Conservation (phyloP, 768 basidiomycete species). For the Auricularia sp. region DNA sequence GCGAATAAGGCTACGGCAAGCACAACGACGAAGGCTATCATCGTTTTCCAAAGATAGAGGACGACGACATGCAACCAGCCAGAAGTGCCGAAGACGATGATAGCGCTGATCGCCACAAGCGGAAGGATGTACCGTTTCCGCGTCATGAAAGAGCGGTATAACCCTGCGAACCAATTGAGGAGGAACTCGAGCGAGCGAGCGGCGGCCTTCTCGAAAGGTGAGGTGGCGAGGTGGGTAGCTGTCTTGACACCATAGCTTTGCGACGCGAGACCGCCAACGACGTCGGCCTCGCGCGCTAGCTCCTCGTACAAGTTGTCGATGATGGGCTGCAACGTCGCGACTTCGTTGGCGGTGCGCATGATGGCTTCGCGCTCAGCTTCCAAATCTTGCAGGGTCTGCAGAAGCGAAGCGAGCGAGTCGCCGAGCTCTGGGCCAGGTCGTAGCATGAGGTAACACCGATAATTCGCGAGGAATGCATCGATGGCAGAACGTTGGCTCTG, state of each 20-base stretch:
- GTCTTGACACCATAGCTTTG: neutral
- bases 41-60: neutral
- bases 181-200: neutral
- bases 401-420: neutral
- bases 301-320: neutral
- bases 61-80: neutral
- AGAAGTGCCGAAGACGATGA: neutral
- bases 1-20: neutral
- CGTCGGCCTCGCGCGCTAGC: neutral
- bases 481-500: neutral
- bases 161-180: neutral
- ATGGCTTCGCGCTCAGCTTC: neutral
- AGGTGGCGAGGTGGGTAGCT: neutral
- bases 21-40: neutral
- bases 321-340: neutral
- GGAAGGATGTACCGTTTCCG: neutral
- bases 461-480: neutral
- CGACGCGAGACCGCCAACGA: neutral
- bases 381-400: neutral
- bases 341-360: neutral
- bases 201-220: neutral
- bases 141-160: neutral
- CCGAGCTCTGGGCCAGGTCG: neutral
- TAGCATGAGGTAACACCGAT: neutral
- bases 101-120: neutral